Base-by-base conservation (phyloP, 768 basidiomycete species). In the Psilocybe subaeruginosa region DNA sequence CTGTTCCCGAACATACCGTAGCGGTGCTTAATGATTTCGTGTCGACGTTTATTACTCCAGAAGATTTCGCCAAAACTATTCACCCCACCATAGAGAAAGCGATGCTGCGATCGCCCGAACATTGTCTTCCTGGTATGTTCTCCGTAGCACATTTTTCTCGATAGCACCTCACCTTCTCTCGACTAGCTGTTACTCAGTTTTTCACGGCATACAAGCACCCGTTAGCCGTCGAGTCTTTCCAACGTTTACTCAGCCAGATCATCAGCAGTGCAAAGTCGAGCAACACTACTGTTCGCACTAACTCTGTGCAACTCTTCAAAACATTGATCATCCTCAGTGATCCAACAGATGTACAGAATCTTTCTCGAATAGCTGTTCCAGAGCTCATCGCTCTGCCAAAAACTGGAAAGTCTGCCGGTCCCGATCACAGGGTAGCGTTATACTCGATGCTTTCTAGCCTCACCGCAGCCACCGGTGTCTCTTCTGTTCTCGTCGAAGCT, bases 341-440 rank as follows among this genome's bases (percentile, higher is more conserved):
- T 8, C 68, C 73, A 3, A 50, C 59, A n/a, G 66, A 75, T 37
- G 68, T 76, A 7, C 63, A 78, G 11, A 75, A 77, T 4, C 77
- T 82, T 23, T 67, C 79, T 8, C 76, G 79, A 5, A 62, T 78
- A 1, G 81, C 86, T 9, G 81, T 88, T 2, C 78, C 78, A 8
- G 93, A 97, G 63, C 73, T 95, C 4, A 76, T 95, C 8, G 76
- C 78, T n/a, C 80, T 94, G 0, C 91, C 94, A 1, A 88, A 90
- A 66, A 73, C 88, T 0, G 91, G 93, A 19, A 99, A 97, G 78
- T 92, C 95, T 0, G 77, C 88, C 0, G 93, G 94, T 1, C 83
- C 91, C 2, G 97, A 97, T 58, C 95, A 99, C 71, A 87, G 96
- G 16, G 72, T 87, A 4, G 80, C 90, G 0, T 78, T 99, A 8